Base-by-base conservation (phyloP, 768 basidiomycete genomes). In the Psilocybe cyanescens region DNA sequence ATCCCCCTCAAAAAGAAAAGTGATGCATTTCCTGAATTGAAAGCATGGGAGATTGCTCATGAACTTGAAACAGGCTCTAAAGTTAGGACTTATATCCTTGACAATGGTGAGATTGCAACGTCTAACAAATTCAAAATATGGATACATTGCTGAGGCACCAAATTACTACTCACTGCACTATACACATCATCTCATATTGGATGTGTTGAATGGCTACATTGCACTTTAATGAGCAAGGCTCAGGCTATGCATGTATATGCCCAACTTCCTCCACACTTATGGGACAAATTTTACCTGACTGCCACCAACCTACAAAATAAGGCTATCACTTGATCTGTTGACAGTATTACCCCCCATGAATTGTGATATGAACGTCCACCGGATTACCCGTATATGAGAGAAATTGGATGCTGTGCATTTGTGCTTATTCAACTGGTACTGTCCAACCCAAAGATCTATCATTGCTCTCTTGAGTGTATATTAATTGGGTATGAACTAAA, bases 181-280 rank as follows among this genome's bases (percentile, higher is more conserved):
- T 68, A 79, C 62, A 78, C 75, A 7, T 78, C 75, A n/a, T 69
- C 70, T 8, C 65, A 73, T 11, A 79, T 74, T 58, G 76, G 79
- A 3, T 60, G 64, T 7, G 76, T 76, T 3, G 76, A 81, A 55
- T 68, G 74, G 0, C 55, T 74, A 39, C 78, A 81, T 55, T 65
- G 68, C 7, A 79, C 76, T 0, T 58, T 78, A 4, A 66, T 78
- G 56, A 67, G 65, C 11, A 70, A 74, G 44, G 71, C 68, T 3
- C 59, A 65, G 1, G 61, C 75, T 0, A 77, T 78, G 74, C 65
- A 65, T 0, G 58, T 71, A 19, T 69, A 68, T 12, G 63, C 67
- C 12, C 61, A 67, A 0, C 56, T 65, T 2, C 77, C 75, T 0
- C 50, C 64, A 8, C 67, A 70, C 48, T 60, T 70, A 0, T 78